Evolutionary conservation across 495 filamentous ascomycete species (phyloP).

Genomic region (Cenococcum geophilum): DNA sequence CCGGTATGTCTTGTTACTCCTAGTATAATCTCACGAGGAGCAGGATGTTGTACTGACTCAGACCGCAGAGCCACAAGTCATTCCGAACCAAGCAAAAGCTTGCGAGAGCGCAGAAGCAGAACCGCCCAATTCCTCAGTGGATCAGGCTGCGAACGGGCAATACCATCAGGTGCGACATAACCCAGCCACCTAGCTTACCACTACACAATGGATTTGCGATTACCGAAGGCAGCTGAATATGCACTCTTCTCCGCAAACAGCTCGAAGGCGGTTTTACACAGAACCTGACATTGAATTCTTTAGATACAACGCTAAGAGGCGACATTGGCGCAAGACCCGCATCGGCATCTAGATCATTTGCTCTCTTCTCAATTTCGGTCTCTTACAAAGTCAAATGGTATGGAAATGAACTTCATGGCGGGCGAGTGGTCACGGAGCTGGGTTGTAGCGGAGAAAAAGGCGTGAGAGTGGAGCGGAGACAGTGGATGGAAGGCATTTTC

Average conservation of each 20-base stretch:
- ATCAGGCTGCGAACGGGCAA: conserved; percentile 96
- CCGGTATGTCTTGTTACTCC: neutral
- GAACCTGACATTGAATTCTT: conserved; percentile 5
- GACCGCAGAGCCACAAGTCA: conserved; percentile 85
- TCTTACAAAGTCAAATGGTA: conserved; percentile 16
- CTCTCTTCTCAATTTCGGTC: conserved; percentile 24
- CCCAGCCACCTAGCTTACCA: too few species aligned
- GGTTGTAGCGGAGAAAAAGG: neutral
- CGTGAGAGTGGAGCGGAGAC: neutral
- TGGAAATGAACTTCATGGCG: conserved; percentile 19
- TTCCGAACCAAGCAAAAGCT: conserved; percentile 99
- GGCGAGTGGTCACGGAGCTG: conserved; percentile 7
- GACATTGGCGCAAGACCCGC: conserved; percentile 99
- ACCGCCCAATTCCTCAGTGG: conserved; percentile 99
- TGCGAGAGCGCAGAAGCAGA: conserved; percentile 99
- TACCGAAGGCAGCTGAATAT: too few species aligned
- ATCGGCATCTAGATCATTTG: conserved; percentile 78
- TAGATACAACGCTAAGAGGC: conserved; percentile 99
- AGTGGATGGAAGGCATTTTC: conserved; percentile 6
- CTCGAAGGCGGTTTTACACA: neutral
- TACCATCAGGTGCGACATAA: conserved; percentile 79
- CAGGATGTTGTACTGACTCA: neutral
- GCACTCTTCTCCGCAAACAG: too few species aligned
- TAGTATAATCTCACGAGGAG: neutral
- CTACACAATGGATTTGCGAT: too few species aligned